Conservation (phyloP, 2,329 filamentous ascomycete species). For the Fonsecaea multimorphosa region DNA sequence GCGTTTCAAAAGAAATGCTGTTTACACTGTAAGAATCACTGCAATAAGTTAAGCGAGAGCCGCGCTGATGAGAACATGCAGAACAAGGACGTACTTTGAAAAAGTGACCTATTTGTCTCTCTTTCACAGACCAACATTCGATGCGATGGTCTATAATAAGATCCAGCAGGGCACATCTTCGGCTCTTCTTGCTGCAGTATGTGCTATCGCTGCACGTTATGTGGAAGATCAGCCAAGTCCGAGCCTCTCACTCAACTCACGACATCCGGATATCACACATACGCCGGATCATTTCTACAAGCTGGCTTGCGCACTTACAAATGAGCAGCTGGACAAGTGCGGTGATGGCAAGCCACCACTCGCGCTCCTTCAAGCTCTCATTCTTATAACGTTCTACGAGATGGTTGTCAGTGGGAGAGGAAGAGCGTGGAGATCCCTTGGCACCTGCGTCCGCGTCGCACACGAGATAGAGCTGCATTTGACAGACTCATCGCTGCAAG, state of each 20-base stretch:
- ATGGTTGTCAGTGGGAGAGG: slow-evolving; percentile 9
- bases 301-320: slow-evolving; percentile 12
- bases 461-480: slow-evolving; percentile 19
- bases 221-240: background rate
- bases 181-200: slow-evolving; percentile 13
- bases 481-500: slow-evolving; percentile 14
- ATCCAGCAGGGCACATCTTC: background rate
- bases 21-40: slow-evolving; percentile 5
- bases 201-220: slow-evolving; percentile 13
- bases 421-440: slow-evolving; percentile 14
- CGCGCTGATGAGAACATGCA: background rate
- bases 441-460: slow-evolving; percentile 16
- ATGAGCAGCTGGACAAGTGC: slow-evolving; percentile 9
- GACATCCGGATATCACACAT: background rate
- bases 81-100: slow-evolving; percentile 13
- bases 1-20: slow-evolving; percentile 3
- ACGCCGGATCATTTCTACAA: slow-evolving; percentile 7
- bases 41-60: background rate
- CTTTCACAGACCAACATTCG: slow-evolving; percentile 14
- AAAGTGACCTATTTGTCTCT: slow-evolving; percentile 18
- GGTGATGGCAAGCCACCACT: slow-evolving; percentile 15
- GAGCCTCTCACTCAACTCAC: background rate
- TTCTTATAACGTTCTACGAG: slow-evolving; percentile 18
- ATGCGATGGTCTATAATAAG: slow-evolving; percentile 8
- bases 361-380: slow-evolving; percentile 10